These are phyloP conservation scores for Chaetomidium leptoderma DNA, from an alignment of 495 filamentous ascomycete genomes.

Conservation along the genomic window DNA sequence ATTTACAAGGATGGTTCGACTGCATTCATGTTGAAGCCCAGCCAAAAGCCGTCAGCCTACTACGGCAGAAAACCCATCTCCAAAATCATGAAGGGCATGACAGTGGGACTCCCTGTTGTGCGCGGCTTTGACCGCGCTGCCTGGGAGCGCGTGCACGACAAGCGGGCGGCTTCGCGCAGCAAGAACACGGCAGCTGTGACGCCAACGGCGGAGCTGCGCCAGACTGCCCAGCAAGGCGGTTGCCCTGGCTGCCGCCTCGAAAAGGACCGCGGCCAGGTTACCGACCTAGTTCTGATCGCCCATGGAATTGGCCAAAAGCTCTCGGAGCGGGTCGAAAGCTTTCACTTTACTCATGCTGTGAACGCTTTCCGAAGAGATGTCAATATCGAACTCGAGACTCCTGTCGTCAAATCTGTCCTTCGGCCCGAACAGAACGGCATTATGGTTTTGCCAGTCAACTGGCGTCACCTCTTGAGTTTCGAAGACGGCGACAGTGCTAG, in stretches of 20 bases:
- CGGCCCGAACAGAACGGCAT: conserved; percentile 58
- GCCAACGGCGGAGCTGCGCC: conserved; percentile 15
- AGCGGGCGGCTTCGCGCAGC: conserved; percentile 35
- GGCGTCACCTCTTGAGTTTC: conserved; percentile 80
- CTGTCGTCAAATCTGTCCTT: conserved; percentile 67
- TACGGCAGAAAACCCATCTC: conserved; percentile 71
- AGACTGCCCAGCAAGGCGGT: conserved; percentile 33
- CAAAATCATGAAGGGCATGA: conserved; percentile 76
- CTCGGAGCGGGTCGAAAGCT: conserved; percentile 93
- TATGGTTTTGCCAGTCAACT: conserved; percentile 66
- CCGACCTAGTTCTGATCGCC: conserved; percentile 82
- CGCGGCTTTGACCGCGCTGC: conserved; percentile 74
- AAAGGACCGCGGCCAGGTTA: conserved; percentile 63
- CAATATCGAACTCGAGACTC: conserved; percentile 75
- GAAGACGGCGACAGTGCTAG: conserved; percentile 62
- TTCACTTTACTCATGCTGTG: conserved; percentile 92
- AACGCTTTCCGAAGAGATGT: conserved; percentile 83
- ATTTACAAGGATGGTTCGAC: conserved; percentile 72
- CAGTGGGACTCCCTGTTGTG: conserved; percentile 79
- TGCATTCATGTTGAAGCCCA: conserved; percentile 78
- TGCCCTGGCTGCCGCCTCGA: conserved; percentile 55
- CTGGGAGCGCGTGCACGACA: conserved; percentile 71
- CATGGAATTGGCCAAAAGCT: conserved; percentile 97
- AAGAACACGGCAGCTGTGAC: conserved; percentile 37
- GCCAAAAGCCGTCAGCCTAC: conserved; percentile 72